Conservation (phyloP, 106 monocot species). For the Phalaenopsis aphrodite region DNA sequence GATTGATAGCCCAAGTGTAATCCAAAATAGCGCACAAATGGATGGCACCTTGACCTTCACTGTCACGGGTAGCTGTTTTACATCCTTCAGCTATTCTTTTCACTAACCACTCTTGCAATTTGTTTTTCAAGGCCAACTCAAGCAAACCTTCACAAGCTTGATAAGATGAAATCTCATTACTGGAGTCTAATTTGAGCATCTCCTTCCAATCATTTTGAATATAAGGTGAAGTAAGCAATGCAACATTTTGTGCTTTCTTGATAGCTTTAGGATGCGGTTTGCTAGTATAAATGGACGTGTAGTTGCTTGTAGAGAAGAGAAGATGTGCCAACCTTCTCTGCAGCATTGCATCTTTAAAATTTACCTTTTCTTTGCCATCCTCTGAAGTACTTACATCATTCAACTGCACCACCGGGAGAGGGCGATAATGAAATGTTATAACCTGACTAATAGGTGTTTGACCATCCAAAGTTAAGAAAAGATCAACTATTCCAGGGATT, state of each 20-base stretch:
- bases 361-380: constrained; percentile 7
- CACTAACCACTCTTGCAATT: constrained; percentile 81
- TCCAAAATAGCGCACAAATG: constrained; percentile 82
- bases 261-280: constrained; percentile 35
- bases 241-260: constrained; percentile 52
- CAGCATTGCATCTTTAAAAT: constrained; percentile 12
- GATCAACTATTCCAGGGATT: constrained; percentile 33
- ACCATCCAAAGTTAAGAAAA: constrained; percentile 67
- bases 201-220: constrained; percentile 58
- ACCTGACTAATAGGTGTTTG: constrained; percentile 69
- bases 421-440: constrained; percentile 46
- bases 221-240: constrained; percentile 32
- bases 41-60: constrained; percentile 76
- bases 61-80: constrained; percentile 49
- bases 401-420: constrained; percentile 1
- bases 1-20: constrained; percentile 67
- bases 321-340: constrained; percentile 57
- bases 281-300: constrained; percentile 26
- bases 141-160: constrained; percentile 28
- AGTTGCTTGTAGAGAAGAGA: constrained; percentile 61
- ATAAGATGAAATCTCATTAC: constrained; percentile 7
- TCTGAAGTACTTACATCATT: constrained; percentile 16
- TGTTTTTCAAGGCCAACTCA: constrained; percentile 67
- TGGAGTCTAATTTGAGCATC: constrained; percentile 20
- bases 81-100: constrained; percentile 63